Base-by-base conservation (phyloP, 805 yeast species). In the Yarrowia porcina region DNA sequence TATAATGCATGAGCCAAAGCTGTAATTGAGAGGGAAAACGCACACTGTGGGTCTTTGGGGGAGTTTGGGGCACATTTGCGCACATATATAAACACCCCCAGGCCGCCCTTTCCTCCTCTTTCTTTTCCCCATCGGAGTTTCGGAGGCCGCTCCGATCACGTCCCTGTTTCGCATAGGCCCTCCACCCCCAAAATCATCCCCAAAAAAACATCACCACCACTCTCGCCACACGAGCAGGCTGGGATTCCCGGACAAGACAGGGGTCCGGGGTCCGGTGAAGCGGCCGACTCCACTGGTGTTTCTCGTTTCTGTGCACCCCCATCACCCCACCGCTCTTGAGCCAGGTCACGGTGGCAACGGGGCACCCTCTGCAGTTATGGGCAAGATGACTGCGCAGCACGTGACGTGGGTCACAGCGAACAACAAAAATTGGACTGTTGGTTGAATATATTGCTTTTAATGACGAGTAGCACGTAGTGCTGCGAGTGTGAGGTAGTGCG, bases 281-380 rank as follows among this genome's bases (percentile, higher is more conserved):
- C 52, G 52, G 52, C 25, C 18, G 52, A 15, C 11, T 17, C 10
- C 10, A 25, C 49, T 18, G 49, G 47, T 42, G 47, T 13, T 13
- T 25, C 47, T 45, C 27, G 52, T 45, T 17, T 9, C 25, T 28
- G 52, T 45, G 35, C 30, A 2, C 9, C 33, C 17, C 18, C n/a
- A 2, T 18, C 23, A 44, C 33, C 50, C 7, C 50, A 18, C 52
- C 33, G 33, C 33, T 21, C 10, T 17, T 27, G 21, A 18, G 52
- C 52, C 52, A 45, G 52, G 52, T 45, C 52, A 45, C 52, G 52
- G 52, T 45, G 52, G 52, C 52, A 42, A 42, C 21, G 17, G 9
- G 15, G 28, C 25, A 18, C 42, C n/a, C 30, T 21, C 20, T 23
- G 28, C 21, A 13, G 52, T 30, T 30, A 45, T 45, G 52, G 52